Conservation (phyloP, 805 yeast species). For the Cyberlindnera misumaiensis region DNA sequence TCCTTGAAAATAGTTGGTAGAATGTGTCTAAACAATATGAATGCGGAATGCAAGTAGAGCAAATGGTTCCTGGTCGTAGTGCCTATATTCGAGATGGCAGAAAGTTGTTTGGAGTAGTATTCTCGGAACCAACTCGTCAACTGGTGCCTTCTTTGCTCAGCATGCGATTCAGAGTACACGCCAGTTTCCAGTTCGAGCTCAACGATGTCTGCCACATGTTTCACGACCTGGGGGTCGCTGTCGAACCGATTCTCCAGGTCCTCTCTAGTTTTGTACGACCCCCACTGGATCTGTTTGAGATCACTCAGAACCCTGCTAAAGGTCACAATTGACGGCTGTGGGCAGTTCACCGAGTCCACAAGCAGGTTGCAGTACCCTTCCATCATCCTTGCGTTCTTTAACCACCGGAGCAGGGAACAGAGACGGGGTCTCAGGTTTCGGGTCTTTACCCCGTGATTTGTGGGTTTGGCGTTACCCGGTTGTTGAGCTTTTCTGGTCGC, state of each 20-base stretch:
- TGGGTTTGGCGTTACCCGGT: not conserved
- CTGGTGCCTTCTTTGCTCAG: constrained; percentile 5
- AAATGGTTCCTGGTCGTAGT: constrained; percentile 11
- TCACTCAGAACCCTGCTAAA: not conserved
- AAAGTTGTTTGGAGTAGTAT: constrained; percentile 10
- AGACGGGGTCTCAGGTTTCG: not conserved
- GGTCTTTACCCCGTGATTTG: too few relatives aligned
- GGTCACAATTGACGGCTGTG: constrained; percentile 1
- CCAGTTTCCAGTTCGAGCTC: constrained; percentile 11
- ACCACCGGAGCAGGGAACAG: not conserved
- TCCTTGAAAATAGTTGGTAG: constrained; percentile 17
- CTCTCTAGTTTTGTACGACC: not conserved
- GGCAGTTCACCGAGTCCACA: too few relatives aligned
- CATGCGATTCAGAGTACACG: constrained; percentile 1
- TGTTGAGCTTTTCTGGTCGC: not conserved
- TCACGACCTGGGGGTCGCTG: constrained; percentile 5
- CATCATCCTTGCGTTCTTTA: not conserved
- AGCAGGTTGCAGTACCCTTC: constrained; percentile 1
- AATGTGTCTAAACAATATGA: constrained; percentile 9
- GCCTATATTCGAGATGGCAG: constrained; percentile 7
- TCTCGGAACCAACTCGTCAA: constrained; percentile 12
- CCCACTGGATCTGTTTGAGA: not conserved
- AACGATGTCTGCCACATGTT: constrained; percentile 9
- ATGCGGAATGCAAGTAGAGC: constrained; percentile 11
- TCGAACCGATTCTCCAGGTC: constrained; percentile 4